These are phyloP conservation scores for Fagopyrum esculentum DNA, from an alignment of 148 eudicot genomes.

Conservation along the genomic window DNA sequence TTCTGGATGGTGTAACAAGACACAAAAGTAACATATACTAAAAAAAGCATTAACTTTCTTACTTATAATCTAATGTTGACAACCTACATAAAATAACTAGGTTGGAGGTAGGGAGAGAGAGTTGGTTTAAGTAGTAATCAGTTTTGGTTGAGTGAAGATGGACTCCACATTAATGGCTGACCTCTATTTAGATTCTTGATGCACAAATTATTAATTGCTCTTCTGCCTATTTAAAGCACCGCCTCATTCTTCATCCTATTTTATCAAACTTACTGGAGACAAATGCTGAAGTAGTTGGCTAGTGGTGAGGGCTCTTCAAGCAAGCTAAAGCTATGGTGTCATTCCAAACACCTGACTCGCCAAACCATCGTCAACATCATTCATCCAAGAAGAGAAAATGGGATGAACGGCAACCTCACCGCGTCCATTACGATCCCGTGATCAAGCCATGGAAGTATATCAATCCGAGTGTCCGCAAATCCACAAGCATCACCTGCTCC, in stretches of 20 bases:
- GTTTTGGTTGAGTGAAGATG: too few relatives aligned
- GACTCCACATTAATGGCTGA: constrained; percentile 4
- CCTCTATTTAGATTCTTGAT: constrained; percentile 11
- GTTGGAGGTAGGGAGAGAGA: too few relatives aligned
- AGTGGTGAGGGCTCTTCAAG: neutral
- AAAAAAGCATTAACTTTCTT: too few relatives aligned
- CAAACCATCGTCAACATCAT: constrained; percentile 6
- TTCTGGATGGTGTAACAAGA: too few relatives aligned
- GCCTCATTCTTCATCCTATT: constrained; percentile 2
- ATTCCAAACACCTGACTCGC: constrained; percentile 9
- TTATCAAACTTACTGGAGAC: constrained; percentile 6
- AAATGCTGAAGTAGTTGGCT: neutral
- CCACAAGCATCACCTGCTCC: too few relatives aligned
- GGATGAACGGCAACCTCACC: neutral
- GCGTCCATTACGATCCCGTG: neutral
- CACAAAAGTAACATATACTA: too few relatives aligned
- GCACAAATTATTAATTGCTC: neutral
- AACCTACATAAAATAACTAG: too few relatives aligned
- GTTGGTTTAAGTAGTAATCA: too few relatives aligned
- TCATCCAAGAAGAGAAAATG: constrained; percentile 14
- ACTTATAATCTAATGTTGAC: too few relatives aligned
- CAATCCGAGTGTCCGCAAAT: neutral
- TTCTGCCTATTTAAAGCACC: constrained; percentile 2
- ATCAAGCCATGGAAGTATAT: neutral
- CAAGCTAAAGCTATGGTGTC: constrained; percentile 7